phyloP scores from a whole-genome alignment of 192 early-diverging fungal species.

The Gamsiella multidivaricata region DNA sequence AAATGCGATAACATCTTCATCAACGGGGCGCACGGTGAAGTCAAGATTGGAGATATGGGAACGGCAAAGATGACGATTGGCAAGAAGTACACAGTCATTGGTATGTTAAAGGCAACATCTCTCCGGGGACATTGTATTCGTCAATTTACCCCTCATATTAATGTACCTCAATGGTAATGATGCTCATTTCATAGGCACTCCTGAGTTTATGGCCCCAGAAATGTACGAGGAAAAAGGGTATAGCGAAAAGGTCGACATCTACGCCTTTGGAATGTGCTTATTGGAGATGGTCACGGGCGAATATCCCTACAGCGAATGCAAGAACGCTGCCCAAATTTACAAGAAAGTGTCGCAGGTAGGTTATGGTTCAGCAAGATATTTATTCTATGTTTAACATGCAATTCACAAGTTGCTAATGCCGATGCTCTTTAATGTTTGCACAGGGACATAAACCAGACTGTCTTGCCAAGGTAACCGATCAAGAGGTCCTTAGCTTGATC shows the following conservation, averaged over 20 bases:
- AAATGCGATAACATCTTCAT: conserved; percentile 91
- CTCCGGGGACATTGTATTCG: background rate
- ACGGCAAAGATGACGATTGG: conserved; percentile 88
- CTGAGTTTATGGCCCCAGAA: conserved; percentile 88
- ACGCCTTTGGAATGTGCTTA: conserved; percentile 87
- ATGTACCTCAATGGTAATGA: too few relatives aligned
- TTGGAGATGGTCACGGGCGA: conserved; percentile 88
- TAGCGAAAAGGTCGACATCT: conserved; percentile 86
- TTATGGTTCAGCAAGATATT: too few relatives aligned
- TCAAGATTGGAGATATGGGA: conserved; percentile 89
- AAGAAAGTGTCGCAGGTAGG: conserved; percentile 78
- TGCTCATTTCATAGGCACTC: conserved; percentile 58
- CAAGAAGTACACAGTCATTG: conserved; percentile 87
- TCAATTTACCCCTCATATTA: background rate
- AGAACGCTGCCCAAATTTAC: conserved; percentile 83
- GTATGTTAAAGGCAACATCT: conserved; percentile 31
- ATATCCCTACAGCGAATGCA: conserved; percentile 86
- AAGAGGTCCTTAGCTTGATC: conserved; percentile 75
- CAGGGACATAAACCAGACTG: conserved; percentile 81
- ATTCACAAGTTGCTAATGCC: too few relatives aligned
- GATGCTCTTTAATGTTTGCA: background rate
- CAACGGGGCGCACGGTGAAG: conserved; percentile 85
- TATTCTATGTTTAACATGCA: too few relatives aligned
- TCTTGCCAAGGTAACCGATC: conserved; percentile 67
- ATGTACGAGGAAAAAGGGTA: conserved; percentile 89